Conservation (phyloP, 768 basidiomycete genomes). For the Collybia sordida region DNA sequence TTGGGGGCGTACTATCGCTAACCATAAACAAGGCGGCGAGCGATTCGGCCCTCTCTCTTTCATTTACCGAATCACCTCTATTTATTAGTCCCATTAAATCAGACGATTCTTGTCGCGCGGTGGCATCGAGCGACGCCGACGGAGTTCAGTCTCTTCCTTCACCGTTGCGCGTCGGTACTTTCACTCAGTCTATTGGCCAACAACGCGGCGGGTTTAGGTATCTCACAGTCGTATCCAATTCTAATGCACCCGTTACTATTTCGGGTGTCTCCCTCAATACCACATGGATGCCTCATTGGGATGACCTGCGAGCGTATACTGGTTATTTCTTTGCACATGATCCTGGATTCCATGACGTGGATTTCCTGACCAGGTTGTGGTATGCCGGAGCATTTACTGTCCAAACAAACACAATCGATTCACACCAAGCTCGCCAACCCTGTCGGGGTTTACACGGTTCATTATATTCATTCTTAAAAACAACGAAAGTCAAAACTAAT, state of each 20-base stretch:
- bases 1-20: slow-evolving; percentile 31
- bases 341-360: slow-evolving; percentile 37
- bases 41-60: slow-evolving; percentile 36
- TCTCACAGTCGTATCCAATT: slow-evolving; percentile 43
- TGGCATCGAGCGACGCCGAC: slow-evolving; percentile 26
- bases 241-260: slow-evolving; percentile 32
- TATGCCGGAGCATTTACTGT: slow-evolving; percentile 57
- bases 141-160: slow-evolving; percentile 31
- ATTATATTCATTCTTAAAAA: neutral
- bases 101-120: slow-evolving; percentile 35
- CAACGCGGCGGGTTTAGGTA: slow-evolving; percentile 49
- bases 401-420: slow-evolving; percentile 46
- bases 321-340: slow-evolving; percentile 48
- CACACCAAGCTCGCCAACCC: slow-evolving; percentile 31
- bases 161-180: slow-evolving; percentile 24
- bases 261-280: slow-evolving; percentile 43
- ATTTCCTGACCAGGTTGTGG: slow-evolving; percentile 52
- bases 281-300: slow-evolving; percentile 49
- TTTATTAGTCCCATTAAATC: slow-evolving; percentile 45
- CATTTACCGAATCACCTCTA: slow-evolving; percentile 49
- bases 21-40: slow-evolving; percentile 22
- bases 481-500: neutral
- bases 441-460: slow-evolving; percentile 23
- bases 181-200: slow-evolving; percentile 34
- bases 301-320: slow-evolving; percentile 41